These are phyloP conservation scores for Hericium erinaceus DNA, from an alignment of 768 basidiomycete species.

Conservation along the genomic window DNA sequence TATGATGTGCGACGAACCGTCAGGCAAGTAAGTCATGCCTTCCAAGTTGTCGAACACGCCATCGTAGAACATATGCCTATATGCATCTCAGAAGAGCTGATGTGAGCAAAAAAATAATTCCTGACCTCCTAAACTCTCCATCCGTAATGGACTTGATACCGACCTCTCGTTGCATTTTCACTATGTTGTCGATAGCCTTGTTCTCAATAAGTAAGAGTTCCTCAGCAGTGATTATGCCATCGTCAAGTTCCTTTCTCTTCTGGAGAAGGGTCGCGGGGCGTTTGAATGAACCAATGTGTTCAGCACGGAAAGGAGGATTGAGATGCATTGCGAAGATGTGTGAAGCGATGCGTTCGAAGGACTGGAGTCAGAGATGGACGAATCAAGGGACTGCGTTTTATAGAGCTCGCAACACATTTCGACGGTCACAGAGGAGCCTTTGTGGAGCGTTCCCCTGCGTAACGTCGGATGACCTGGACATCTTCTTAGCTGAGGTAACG, in stretches of 20 bases:
- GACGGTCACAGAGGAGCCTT: not conserved
- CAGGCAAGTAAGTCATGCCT: constrained; percentile 47
- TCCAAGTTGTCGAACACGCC: constrained; percentile 60
- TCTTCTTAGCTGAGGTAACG: too few relatives aligned
- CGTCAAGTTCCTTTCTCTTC: constrained; percentile 35
- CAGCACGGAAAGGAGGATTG: constrained; percentile 36
- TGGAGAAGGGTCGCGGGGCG: constrained; percentile 42
- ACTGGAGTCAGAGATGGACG: too few relatives aligned
- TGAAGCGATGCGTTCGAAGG: too few relatives aligned
- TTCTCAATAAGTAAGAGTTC: constrained; percentile 43
- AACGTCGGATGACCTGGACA: too few relatives aligned
- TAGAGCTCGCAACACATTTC: too few relatives aligned
- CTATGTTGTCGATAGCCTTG: constrained; percentile 41
- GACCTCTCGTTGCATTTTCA: constrained; percentile 42
- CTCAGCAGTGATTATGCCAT: constrained; percentile 29
- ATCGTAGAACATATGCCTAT: constrained; percentile 49
- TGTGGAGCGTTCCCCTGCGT: not conserved
- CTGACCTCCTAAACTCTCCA: constrained; percentile 38
- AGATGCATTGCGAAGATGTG: constrained; percentile 11
- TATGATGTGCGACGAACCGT: constrained; percentile 24
- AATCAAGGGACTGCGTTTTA: too few relatives aligned
- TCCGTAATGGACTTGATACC: constrained; percentile 57
- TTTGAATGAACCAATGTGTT: constrained; percentile 56
- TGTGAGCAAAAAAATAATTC: not conserved
- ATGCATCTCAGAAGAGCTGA: not conserved